Evolutionary conservation across 78 protist genomes (phyloP).

Genomic region (Chrysochromulina parva): DNA sequence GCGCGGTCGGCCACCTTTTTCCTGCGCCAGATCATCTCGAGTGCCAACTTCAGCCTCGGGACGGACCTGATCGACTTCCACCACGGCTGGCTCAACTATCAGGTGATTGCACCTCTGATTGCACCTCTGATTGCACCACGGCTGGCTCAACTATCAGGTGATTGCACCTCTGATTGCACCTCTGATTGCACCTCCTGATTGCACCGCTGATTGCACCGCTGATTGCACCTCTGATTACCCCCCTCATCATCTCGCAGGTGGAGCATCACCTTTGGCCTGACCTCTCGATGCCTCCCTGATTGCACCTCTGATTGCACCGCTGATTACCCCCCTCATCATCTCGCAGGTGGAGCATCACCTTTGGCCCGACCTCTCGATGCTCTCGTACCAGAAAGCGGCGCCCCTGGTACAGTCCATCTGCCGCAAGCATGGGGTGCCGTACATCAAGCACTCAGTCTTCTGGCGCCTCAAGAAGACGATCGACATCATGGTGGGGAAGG

Average conservation of each 20-base stretch:
- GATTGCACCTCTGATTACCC: neutral
- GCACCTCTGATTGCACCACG: conserved; percentile 6
- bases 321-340: neutral
- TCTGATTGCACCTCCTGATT: neutral
- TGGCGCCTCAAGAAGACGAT: conserved; percentile 21
- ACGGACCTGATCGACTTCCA: conserved; percentile 28
- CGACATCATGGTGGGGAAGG: conserved; percentile 44
- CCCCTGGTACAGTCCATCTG: conserved; percentile 19
- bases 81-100: conserved; percentile 62
- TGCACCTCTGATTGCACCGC: too few species aligned
- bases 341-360: conserved; percentile 46
- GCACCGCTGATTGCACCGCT: neutral
- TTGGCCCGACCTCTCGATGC: conserved; percentile 47
- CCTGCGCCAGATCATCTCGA: conserved; percentile 37
- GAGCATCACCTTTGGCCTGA: conserved; percentile 2
- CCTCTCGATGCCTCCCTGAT: too few species aligned
- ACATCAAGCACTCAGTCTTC: conserved; percentile 45
- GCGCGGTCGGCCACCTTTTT: conserved; percentile 13
- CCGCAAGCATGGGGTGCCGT: conserved; percentile 53
- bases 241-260: conserved; percentile 23
- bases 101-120: conserved; percentile 46
- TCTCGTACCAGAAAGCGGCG: neutral
- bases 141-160: neutral
- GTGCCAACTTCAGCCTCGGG: neutral
- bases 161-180: neutral